Evolutionary conservation across 257 asterid genomes (phyloP), one percentile per base, ranked within the genome.

Genomic region (Asclepias syriaca): DNA sequence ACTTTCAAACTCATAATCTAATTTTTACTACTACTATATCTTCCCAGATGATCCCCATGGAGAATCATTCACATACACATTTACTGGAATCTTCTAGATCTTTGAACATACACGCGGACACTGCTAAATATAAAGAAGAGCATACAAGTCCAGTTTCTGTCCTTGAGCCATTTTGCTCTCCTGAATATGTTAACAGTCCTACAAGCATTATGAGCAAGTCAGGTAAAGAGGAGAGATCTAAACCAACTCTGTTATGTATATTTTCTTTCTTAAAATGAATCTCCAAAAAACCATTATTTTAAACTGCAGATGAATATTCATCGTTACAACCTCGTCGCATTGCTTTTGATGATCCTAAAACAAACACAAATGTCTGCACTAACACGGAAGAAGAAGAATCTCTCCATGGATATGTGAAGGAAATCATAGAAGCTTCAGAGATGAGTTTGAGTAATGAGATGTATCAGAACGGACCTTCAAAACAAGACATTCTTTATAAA

Each of bases 81-180:
- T 24, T 24, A 24, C 46, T 59, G 48, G 81, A 80, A 76, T 77
- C 82, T n/a, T 79, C 84, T 14, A 81, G 82, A 21, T 77, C 87
- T 78, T 71, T 69, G 55, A 75, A 82, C 85, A 82, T 73, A 37
- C 46, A 68, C 75, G 80, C 70, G 27, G 77, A 83, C 61, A 70
- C 70, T 72, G 68, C 69, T 60, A 89, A 86, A 71, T 73, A 80
- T 78, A 86, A 81, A 82, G 92, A 81, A 77, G 96, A 86, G 76
- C 87, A 85, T 76, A 86, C 72, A 65, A 93, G 96, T 84, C 98
- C 98, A 9, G 86, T 87, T 67, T 93, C 98, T 55, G 98, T 93
- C 16, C 87, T 93, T 3, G 95, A 87, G 65, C 87, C 88, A 34
- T 81, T 81, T 78, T 34, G 1, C 39, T 89, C 81, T 76, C 43